Conservation (phyloP, 352 stramenopile genomes). For the Phytophthora sojae region DNA sequence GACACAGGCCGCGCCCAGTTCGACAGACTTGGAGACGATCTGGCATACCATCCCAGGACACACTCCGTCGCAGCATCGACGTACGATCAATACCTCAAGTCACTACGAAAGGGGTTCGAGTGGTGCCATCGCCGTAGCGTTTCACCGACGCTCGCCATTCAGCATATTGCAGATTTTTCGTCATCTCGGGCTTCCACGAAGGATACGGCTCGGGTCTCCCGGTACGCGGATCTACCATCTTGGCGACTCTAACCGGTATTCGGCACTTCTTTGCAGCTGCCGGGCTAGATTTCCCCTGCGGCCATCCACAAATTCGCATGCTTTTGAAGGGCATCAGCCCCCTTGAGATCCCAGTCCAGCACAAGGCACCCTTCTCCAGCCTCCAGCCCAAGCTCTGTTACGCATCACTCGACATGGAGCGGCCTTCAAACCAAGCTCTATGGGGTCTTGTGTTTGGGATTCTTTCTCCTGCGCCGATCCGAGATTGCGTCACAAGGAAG, state of each 20-base stretch:
- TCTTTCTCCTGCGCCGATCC: slow-evolving; percentile 10
- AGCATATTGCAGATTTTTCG: slow-evolving; percentile 8
- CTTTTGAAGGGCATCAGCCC: slow-evolving; percentile 5
- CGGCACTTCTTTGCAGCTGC: slow-evolving; percentile 5
- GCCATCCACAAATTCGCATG: slow-evolving; percentile 19
- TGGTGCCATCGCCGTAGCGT: background rate
- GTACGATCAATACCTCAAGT: slow-evolving; percentile 5
- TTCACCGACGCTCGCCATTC: background rate
- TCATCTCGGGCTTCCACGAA: background rate
- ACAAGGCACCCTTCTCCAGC: slow-evolving; percentile 10
- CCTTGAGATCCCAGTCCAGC: background rate
- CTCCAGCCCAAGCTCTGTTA: slow-evolving; percentile 1
- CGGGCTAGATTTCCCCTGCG: background rate
- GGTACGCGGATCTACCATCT: background rate
- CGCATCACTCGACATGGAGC: background rate
- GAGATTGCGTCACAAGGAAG: slow-evolving; percentile 10
- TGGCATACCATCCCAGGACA: slow-evolving; percentile 17
- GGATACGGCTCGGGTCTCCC: slow-evolving; percentile 2
- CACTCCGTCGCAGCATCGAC: slow-evolving; percentile 11
- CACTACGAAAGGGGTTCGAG: slow-evolving; percentile 1
- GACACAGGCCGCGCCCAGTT: background rate
- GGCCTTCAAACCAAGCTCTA: slow-evolving; percentile 17
- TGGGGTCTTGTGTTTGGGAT: slow-evolving; percentile 18
- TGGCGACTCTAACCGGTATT: background rate
- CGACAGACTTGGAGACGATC: slow-evolving; percentile 1